Conservation (phyloP, 768 basidiomycete species). For the Amanita rubescens region DNA sequence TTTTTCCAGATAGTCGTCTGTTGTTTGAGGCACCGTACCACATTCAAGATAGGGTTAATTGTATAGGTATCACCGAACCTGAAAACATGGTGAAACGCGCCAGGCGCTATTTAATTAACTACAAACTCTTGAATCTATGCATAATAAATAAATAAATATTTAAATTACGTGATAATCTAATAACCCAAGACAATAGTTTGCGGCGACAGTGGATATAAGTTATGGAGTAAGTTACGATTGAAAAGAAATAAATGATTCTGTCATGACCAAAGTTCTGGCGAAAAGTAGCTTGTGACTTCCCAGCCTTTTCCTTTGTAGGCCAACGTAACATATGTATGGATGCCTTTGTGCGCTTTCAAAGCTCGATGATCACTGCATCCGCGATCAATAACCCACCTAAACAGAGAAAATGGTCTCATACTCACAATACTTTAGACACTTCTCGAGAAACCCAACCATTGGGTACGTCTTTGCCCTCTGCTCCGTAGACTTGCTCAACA, state of each 20-base stretch:
- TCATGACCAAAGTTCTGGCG: conserved; percentile 20
- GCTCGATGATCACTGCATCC: conserved; percentile 18
- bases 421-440: conserved; percentile 21
- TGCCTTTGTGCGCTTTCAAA: conserved; percentile 17
- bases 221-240: background rate
- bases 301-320: conserved; percentile 23
- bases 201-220: too few relatives aligned
- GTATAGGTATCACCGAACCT: too few relatives aligned
- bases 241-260: background rate
- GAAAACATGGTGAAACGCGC: too few relatives aligned
- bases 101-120: too few relatives aligned
- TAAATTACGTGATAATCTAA: too few relatives aligned
- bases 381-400: background rate
- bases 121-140: too few relatives aligned
- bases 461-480: conserved; percentile 13
- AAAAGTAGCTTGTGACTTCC: conserved; percentile 27
- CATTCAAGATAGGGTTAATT: too few relatives aligned
- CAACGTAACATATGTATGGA: conserved; percentile 26
- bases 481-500: conserved; percentile 20
- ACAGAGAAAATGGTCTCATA: conserved; percentile 1
- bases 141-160: too few relatives aligned
- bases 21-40: too few relatives aligned
- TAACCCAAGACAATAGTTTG: too few relatives aligned
- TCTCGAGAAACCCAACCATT: conserved; percentile 24
- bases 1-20: too few relatives aligned